A percentile compares a stretch with the other conserved stretches of the same genome.
phyloP scores from a whole-genome alignment of 768 basidiomycete species.

The Cystoderma amianthinum region DNA sequence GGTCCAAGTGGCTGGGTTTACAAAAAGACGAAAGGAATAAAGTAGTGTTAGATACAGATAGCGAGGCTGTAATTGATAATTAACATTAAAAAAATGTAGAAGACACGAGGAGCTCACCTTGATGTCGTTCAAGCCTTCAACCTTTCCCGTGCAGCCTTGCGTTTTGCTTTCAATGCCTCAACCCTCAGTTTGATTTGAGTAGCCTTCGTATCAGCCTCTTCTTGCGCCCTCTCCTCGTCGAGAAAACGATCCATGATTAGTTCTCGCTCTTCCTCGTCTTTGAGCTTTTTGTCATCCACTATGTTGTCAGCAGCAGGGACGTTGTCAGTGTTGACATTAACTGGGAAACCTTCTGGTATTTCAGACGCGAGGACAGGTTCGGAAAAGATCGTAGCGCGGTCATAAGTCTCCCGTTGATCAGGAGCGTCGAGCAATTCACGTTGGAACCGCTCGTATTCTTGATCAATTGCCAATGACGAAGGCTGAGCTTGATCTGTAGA shows the following conservation, averaged over 20 bases:
- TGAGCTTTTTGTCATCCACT: slow-evolving; percentile 37
- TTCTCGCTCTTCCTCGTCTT: slow-evolving; percentile 69
- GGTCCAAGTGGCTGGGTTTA: slow-evolving; percentile 57
- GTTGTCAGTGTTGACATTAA: slow-evolving; percentile 19
- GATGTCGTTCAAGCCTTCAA: too few species aligned
- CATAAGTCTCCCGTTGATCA: slow-evolving; percentile 45
- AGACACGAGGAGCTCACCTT: too few species aligned
- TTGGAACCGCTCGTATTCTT: slow-evolving; percentile 73
- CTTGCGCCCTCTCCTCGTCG: slow-evolving; percentile 83
- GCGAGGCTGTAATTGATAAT: too few species aligned
- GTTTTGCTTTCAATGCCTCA: slow-evolving; percentile 43
- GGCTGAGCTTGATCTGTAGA: background rate
- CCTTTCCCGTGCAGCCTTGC: slow-evolving; percentile 22
- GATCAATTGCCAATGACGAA: slow-evolving; percentile 39
- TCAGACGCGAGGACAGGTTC: slow-evolving; percentile 55
- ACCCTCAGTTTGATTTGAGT: slow-evolving; percentile 55
- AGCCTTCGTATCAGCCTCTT: slow-evolving; percentile 81
- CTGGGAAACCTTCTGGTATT: slow-evolving; percentile 37
- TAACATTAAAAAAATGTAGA: too few species aligned
- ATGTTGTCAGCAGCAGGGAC: slow-evolving; percentile 18
- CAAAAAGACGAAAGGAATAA: slow-evolving; percentile 15
- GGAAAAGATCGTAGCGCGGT: slow-evolving; percentile 63
- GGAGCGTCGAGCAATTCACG: slow-evolving; percentile 42
- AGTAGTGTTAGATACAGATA: slow-evolving; percentile 1
- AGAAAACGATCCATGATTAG: slow-evolving; percentile 80